Evolutionary conservation across 768 basidiomycete species (phyloP), one percentile per base, ranked within the genome.

Genomic region (Coprinopsis cinerea): DNA sequence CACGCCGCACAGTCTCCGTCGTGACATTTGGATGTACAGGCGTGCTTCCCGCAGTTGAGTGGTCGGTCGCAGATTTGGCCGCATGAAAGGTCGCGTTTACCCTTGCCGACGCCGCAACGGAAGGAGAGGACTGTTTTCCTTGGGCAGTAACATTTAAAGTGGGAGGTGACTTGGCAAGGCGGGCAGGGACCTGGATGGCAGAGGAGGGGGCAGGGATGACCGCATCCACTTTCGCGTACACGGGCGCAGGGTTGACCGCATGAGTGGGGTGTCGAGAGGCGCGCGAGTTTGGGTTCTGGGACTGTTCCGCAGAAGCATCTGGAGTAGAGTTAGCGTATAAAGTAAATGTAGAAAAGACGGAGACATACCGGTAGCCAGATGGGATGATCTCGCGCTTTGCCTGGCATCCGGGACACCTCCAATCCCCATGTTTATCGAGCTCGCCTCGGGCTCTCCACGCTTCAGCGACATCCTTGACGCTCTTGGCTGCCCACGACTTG

Each of bases 131-230:
- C 64, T 27, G 78, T 73, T 52, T 79, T 76, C 41, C 78, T 77
- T n/a, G 73, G 72, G 55, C 93, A 97, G 44, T 88, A 83, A 61
- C 96, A 99, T 1, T 75, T 69, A n/a, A 82, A 67, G 36, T 79
- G 76, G 0, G 87, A 80, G 4, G 86, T 88, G 10, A 95, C 77
- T 53, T 82, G 79, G 61, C 96, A 99, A 0, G 92, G 92, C 0
- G 94, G 94, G 67, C 96, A 99, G 0, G 95, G 96, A 0, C 95
- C 96, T 0, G 96, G 95, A 63, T 97, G 95, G 60, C 95, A 98
- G 13, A 73, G 71, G 13, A 92, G 62, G 0, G 92, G 80, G 63
- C 94, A 98, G 0, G 90, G 73, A 60, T 97, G 95, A 0, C 74
- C 72, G 57, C 95, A 99, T 4, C 69, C 69, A 24, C 69, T 67